Percentiles rank a stretch among this genome's conserved stretches.
Conservation (phyloP, 2,329 filamentous ascomycete genomes). For the Aureobasidium leucospermi region DNA sequence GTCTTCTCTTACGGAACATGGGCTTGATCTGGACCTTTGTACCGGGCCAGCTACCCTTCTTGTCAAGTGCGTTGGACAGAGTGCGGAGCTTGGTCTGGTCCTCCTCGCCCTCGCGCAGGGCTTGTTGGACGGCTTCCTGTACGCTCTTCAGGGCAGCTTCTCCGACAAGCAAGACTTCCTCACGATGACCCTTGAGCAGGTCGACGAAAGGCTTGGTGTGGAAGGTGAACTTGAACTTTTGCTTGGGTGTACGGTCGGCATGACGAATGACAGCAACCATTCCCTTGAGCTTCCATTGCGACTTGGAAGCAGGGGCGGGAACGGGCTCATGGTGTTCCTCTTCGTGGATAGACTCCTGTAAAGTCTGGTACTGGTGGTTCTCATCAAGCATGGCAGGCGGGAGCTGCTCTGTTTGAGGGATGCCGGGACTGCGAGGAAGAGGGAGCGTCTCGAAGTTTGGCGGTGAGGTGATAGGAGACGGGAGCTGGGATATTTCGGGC, state of each 20-base stretch:
- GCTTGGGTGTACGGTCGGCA: constrained; percentile 94
- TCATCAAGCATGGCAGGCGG: constrained; percentile 22
- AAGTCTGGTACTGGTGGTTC: constrained; percentile 16
- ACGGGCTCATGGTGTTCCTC: constrained; percentile 22
- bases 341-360: constrained; percentile 11
- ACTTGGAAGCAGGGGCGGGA: constrained; percentile 59
- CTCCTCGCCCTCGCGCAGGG: constrained; percentile 71
- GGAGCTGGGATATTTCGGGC: constrained; percentile 36
- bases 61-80: constrained; percentile 77
- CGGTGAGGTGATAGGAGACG: constrained; percentile 37
- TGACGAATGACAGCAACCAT: constrained; percentile 95
- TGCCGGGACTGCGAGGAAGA: constrained; percentile 14
- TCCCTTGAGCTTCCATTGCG: constrained; percentile 96
- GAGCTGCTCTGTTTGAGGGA: constrained; percentile 19
- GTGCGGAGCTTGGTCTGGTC: constrained; percentile 80
- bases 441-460: constrained; percentile 33
- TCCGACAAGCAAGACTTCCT: constrained; percentile 90
- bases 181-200: constrained; percentile 86
- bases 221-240: constrained; percentile 99
- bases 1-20: constrained; percentile 88
- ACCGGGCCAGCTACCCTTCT: constrained; percentile 88
- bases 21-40: constrained; percentile 99
- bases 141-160: constrained; percentile 85
- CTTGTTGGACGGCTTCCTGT: constrained; percentile 75
- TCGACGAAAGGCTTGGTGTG: constrained; percentile 95